Percentiles rank a stretch among this genome's conserved stretches.
Evolutionary conservation across 306 rosid genomes (phyloP).

Genomic region (Glycine soja): DNA sequence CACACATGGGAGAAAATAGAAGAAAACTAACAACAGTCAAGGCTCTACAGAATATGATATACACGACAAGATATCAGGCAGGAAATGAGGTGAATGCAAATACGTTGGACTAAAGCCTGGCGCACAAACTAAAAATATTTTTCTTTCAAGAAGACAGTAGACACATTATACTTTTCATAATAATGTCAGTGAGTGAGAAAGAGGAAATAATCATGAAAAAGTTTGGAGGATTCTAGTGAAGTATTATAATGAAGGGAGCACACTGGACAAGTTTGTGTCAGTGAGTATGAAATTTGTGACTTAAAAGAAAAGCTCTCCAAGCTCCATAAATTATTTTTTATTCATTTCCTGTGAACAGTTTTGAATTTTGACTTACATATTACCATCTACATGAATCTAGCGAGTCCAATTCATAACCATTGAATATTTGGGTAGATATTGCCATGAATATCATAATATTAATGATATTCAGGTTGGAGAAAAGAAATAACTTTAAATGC

Average conservation of each 20-base stretch:
- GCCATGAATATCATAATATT: slow-evolving; percentile 1
- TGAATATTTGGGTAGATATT: slow-evolving; percentile 12
- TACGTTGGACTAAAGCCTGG: background rate
- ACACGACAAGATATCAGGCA: background rate
- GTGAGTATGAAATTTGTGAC: background rate
- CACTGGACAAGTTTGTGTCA: slow-evolving; percentile 28
- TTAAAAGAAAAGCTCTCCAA: background rate
- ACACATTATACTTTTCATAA: background rate
- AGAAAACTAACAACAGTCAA: background rate
- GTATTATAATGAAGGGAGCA: no score
- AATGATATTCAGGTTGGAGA: slow-evolving; percentile 2
- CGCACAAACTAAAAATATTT: slow-evolving; percentile 1
- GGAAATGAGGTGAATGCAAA: slow-evolving; percentile 23
- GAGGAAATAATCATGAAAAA: slow-evolving; percentile 20
- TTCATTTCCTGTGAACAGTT: slow-evolving; percentile 7
- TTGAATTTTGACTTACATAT: background rate
- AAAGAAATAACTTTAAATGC: slow-evolving; percentile 35
- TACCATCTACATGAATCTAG: slow-evolving; percentile 6
- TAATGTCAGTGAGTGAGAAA: background rate
- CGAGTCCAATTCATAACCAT: background rate
- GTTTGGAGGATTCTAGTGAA: no score
- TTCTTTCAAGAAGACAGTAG: slow-evolving; percentile 22
- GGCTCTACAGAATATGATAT: background rate
- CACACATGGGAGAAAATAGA: background rate
- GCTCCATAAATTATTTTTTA: background rate